These are phyloP conservation scores for Thinopyrum obtusiflorum DNA, from an alignment of 202 grass and related monocot species.

Conservation along the genomic window DNA sequence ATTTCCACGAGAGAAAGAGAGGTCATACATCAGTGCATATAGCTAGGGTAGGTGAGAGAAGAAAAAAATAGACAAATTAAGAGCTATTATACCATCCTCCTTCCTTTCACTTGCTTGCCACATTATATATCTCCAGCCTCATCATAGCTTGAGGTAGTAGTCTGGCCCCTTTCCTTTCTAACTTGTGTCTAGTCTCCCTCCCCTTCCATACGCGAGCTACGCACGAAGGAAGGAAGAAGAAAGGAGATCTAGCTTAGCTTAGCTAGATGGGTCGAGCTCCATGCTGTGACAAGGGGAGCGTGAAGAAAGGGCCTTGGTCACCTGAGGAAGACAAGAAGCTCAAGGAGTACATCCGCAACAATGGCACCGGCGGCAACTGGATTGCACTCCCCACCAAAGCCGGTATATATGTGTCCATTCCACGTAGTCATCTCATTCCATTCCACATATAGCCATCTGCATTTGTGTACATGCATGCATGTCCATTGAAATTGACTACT, in stretches of 20 bases:
- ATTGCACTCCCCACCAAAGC: conserved; percentile 4
- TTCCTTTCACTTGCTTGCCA: neutral
- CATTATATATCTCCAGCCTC: neutral
- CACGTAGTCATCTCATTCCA: too few relatives aligned
- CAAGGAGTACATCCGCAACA: neutral
- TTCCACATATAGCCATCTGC: neutral
- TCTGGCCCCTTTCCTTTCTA: too few relatives aligned
- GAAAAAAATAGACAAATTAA: neutral
- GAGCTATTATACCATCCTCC: neutral
- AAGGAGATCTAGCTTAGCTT: too few relatives aligned
- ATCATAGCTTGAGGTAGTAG: too few relatives aligned
- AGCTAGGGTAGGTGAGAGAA: neutral
- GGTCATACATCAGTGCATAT: neutral
- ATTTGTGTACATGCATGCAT: neutral
- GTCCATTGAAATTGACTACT: too few relatives aligned
- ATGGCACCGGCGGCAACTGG: conserved; percentile 1
- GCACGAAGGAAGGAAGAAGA: too few relatives aligned
- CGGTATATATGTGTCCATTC: neutral
- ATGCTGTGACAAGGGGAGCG: conserved; percentile 10
- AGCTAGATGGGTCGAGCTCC: conserved; percentile 3
- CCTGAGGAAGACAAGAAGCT: conserved; percentile 7
- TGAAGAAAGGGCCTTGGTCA: conserved; percentile 11
- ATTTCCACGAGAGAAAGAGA: neutral
- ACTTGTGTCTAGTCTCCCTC: neutral
- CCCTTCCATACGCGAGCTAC: neutral